These are phyloP conservation scores for Cryphonectria naterciae DNA, from an alignment of 2,329 filamentous ascomycete genomes.

Conservation along the genomic window DNA sequence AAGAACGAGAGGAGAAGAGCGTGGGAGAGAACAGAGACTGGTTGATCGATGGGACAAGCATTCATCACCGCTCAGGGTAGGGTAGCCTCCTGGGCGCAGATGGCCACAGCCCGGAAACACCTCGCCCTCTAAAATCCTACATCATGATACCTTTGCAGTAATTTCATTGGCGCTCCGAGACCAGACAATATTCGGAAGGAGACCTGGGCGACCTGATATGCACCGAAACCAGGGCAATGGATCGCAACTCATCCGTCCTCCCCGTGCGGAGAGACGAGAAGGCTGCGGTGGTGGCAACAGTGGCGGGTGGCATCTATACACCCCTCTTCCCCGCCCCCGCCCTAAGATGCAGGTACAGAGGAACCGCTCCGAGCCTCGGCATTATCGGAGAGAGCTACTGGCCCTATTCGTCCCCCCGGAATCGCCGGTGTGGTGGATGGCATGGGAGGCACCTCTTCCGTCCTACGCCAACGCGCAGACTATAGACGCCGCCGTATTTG, in stretches of 20 bases:
- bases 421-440: slow-evolving; percentile 39
- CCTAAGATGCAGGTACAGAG: slow-evolving; percentile 30
- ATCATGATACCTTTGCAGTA: slow-evolving; percentile 54
- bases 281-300: no score
- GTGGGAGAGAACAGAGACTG: slow-evolving; percentile 56
- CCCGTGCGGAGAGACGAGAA: slow-evolving; percentile 3
- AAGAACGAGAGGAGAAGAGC: no score
- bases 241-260: slow-evolving; percentile 43
- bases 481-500: slow-evolving; percentile 49
- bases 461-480: slow-evolving; percentile 37
- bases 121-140: slow-evolving; percentile 38
- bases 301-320: not conserved
- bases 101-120: slow-evolving; percentile 45
- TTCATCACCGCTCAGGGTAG: slow-evolving; percentile 44
- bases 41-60: slow-evolving; percentile 66
- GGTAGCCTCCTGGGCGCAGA: slow-evolving; percentile 48
- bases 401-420: slow-evolving; percentile 34
- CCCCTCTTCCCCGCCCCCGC: slow-evolving; percentile 23
- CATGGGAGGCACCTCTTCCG: slow-evolving; percentile 40
- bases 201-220: slow-evolving; percentile 45
- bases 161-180: slow-evolving; percentile 48
- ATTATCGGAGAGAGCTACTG: slow-evolving; percentile 40
- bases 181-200: slow-evolving; percentile 36
- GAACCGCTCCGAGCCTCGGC: slow-evolving; percentile 35
- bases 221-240: slow-evolving; percentile 44